Conservation (phyloP, 2,329 filamentous ascomycete species). For the Neurospora crassa region DNA sequence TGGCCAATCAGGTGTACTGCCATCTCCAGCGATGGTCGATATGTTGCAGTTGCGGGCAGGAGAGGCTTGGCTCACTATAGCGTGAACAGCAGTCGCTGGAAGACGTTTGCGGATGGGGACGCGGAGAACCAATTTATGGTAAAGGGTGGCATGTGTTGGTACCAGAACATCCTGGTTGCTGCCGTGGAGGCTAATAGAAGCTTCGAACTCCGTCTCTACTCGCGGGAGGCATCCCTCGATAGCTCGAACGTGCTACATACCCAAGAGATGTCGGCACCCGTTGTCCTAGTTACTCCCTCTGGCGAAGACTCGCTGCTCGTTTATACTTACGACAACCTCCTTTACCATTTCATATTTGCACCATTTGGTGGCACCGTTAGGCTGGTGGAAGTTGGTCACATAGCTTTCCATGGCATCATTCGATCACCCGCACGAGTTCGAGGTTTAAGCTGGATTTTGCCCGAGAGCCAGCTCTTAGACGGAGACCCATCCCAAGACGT, state of each 20-base stretch:
- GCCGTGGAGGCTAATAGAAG: slow-evolving; percentile 79
- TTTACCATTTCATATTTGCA: slow-evolving; percentile 90
- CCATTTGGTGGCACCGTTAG: slow-evolving; percentile 58
- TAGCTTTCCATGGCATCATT: slow-evolving; percentile 94
- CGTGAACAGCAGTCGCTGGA: slow-evolving; percentile 88
- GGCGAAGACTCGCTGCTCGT: slow-evolving; percentile 92
- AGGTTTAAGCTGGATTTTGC: slow-evolving; percentile 90
- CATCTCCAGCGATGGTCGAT: slow-evolving; percentile 84
- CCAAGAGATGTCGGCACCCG: slow-evolving; percentile 70
- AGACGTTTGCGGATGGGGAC: slow-evolving; percentile 73
- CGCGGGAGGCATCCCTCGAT: slow-evolving; percentile 72
- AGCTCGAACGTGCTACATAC: slow-evolving; percentile 63
- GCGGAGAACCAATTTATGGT: slow-evolving; percentile 92
- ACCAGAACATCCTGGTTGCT: slow-evolving; percentile 87
- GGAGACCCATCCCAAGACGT: slow-evolving; percentile 96
- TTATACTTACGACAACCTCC: slow-evolving; percentile 91
- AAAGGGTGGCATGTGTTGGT: slow-evolving; percentile 96
- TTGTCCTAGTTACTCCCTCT: slow-evolving; percentile 82
- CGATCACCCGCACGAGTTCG: slow-evolving; percentile 85
- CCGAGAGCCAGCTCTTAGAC: slow-evolving; percentile 77
- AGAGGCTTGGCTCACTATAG: slow-evolving; percentile 93
- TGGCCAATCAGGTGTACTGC: slow-evolving; percentile 87
- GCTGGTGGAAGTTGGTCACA: slow-evolving; percentile 91
- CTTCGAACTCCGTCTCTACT: slow-evolving; percentile 86
- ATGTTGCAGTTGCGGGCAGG: slow-evolving; percentile 90